phyloP scores from a whole-genome alignment of 352 stramenopile genomes.

The Phytophthora melonis region DNA sequence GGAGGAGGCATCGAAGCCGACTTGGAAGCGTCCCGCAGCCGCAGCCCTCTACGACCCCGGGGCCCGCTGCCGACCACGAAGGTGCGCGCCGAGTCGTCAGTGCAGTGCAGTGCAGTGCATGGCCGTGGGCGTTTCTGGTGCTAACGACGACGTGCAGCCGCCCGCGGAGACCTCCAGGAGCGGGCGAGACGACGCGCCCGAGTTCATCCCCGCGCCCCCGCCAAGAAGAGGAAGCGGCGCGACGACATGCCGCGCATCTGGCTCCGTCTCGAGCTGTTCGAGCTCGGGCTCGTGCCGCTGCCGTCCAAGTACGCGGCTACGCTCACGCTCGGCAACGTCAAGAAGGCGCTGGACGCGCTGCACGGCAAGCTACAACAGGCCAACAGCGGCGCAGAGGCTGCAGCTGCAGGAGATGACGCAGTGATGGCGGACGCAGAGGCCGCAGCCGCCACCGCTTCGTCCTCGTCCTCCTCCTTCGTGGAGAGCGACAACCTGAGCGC shows the following conservation, averaged over 20 bases:
- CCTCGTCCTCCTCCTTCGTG: slow-evolving; percentile 32
- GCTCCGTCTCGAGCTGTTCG: slow-evolving; percentile 88
- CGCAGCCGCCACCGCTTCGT: neutral
- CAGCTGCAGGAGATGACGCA: slow-evolving; percentile 46
- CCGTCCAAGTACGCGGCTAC: slow-evolving; percentile 74
- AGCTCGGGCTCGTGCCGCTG: slow-evolving; percentile 80
- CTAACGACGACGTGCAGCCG: slow-evolving; percentile 45
- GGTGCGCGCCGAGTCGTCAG: slow-evolving; percentile 25
- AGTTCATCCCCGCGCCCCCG: slow-evolving; percentile 45
- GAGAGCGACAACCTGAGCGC: slow-evolving; percentile 73
- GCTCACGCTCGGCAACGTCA: slow-evolving; percentile 71
- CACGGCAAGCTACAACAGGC: slow-evolving; percentile 51
- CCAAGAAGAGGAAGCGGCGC: slow-evolving; percentile 46
- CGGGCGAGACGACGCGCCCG: slow-evolving; percentile 36
- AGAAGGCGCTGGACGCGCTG: slow-evolving; percentile 65
- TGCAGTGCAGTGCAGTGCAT: slow-evolving; percentile 1
- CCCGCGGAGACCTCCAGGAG: slow-evolving; percentile 36
- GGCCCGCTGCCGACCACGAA: slow-evolving; percentile 37
- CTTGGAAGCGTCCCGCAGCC: no score
- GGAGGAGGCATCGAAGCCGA: neutral
- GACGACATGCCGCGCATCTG: slow-evolving; percentile 73
- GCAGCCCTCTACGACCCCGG: neutral
- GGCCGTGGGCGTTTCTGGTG: slow-evolving; percentile 25
- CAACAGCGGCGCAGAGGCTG: neutral
- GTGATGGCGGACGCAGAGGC: slow-evolving; percentile 47